A percentile compares a stretch with the other conserved stretches of the same genome.
phyloP scores from a whole-genome alignment of 129 eudicot species.

The Pulicaria dysenterica region DNA sequence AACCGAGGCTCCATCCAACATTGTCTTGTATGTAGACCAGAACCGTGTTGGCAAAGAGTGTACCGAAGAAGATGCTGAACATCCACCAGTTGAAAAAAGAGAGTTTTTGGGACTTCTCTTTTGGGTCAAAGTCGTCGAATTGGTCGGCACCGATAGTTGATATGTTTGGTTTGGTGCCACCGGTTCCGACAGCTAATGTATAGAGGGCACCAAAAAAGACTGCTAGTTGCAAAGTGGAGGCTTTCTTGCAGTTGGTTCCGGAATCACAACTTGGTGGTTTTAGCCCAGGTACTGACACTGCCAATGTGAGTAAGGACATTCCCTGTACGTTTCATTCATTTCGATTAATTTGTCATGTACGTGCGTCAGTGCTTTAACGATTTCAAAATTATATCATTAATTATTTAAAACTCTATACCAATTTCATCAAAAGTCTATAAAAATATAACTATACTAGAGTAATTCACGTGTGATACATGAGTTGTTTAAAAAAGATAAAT shows the following conservation, averaged over 20 bases:
- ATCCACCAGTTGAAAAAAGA: constrained; percentile 73
- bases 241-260: constrained; percentile 42
- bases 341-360: neutral
- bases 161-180: constrained; percentile 64
- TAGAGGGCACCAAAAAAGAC: constrained; percentile 52
- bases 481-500: too few relatives aligned
- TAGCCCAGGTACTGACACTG: constrained; percentile 55
- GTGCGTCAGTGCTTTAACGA: neutral
- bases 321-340: constrained; percentile 25
- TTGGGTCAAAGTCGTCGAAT: constrained; percentile 55
- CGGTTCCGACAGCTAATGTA: constrained; percentile 49
- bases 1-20: constrained; percentile 59
- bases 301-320: constrained; percentile 48
- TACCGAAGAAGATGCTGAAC: constrained; percentile 53
- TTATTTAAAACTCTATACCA: neutral
- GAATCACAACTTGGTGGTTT: constrained; percentile 50
- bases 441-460: too few relatives aligned
- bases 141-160: constrained; percentile 69
- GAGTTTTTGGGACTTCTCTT: constrained; percentile 53
- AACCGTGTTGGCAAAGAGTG: constrained; percentile 50
- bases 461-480: too few relatives aligned
- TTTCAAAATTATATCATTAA: neutral
- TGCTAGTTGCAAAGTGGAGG: constrained; percentile 37
- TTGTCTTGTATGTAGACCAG: constrained; percentile 63
- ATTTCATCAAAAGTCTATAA: too few relatives aligned